A percentile compares a stretch with the other conserved stretches of the same genome.
These are phyloP conservation scores for Mycosphaerella sp. DNA, from an alignment of 2,329 filamentous ascomycete genomes.

Conservation along the genomic window DNA sequence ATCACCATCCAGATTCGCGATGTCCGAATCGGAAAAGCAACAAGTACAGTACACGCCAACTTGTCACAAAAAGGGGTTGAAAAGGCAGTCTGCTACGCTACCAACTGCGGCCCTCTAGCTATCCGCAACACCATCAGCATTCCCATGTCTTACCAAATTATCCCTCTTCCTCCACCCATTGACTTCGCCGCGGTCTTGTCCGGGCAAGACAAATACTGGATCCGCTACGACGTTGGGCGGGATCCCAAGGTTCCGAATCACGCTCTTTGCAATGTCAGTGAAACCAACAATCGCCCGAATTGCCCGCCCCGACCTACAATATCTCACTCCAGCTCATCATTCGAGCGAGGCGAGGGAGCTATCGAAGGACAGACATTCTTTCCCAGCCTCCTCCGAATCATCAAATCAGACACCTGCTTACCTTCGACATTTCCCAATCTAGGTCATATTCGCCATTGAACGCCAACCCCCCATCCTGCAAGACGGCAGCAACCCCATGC, in stretches of 20 bases:
- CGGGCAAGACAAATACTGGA: constrained; percentile 16
- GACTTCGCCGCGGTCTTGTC: constrained; percentile 12
- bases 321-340: no score
- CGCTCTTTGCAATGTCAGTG: constrained; percentile 13
- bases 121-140: constrained; percentile 5
- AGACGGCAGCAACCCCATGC: background rate
- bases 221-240: constrained; percentile 18
- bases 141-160: background rate
- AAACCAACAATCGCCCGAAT: no score
- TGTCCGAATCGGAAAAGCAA: constrained; percentile 11
- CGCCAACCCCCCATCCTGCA: constrained; percentile 3
- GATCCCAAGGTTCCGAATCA: constrained; percentile 9
- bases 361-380: no score
- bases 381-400: no score
- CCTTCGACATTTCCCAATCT: no score
- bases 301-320: no score
- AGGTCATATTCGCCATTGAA: constrained; percentile 12
- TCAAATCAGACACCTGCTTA: no score
- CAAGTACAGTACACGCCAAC: constrained; percentile 8
- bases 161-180: constrained; percentile 11
- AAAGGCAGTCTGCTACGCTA: constrained; percentile 6
- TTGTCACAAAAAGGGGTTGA: constrained; percentile 1
- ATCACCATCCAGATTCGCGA: constrained; percentile 11
- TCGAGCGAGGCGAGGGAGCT: no score
- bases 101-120: constrained; percentile 2